Evolutionary conservation across 164 flowering plant genomes (phyloP).

Genomic region (Chloranthus sessilifolius): DNA sequence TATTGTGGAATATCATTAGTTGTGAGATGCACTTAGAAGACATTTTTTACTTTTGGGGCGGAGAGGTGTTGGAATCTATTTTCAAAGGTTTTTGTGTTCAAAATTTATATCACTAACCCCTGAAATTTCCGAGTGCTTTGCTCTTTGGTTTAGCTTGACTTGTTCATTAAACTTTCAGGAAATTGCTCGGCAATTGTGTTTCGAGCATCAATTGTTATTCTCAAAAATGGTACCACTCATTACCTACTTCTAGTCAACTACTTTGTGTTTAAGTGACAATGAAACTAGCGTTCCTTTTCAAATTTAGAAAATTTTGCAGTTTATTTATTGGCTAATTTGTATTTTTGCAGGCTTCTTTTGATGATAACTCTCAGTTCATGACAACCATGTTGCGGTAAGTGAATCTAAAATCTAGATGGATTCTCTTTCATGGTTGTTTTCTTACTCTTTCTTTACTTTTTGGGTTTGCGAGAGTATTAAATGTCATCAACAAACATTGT

Average conservation of each 20-base stretch:
- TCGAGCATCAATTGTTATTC: conserved; percentile 76
- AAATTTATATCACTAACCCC: too few species aligned
- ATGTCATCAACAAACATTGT: too few species aligned
- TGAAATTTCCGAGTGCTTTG: too few species aligned
- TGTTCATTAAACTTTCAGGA: conserved; percentile 48
- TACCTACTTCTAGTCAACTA: conserved; percentile 6
- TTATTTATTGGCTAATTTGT: conserved; percentile 3
- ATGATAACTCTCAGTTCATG: conserved; percentile 91
- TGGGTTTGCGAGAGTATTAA: too few species aligned
- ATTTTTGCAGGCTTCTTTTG: conserved; percentile 75
- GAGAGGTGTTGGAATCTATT: too few species aligned
- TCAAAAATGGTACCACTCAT: conserved; percentile 74
- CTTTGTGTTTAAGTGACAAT: neutral
- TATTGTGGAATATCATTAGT: too few species aligned
- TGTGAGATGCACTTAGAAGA: too few species aligned
- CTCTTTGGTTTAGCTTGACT: neutral
- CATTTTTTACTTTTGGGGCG: too few species aligned
- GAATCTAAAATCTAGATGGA: neutral
- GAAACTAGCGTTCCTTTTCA: conserved; percentile 4
- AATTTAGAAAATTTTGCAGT: neutral
- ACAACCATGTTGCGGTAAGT: conserved; percentile 77
- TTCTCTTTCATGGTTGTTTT: neutral
- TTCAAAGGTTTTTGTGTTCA: too few species aligned
- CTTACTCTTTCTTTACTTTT: neutral
- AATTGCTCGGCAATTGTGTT: conserved; percentile 84